Conservation (phyloP, 2,329 filamentous ascomycete species). For the Calonectria ilicicola region DNA sequence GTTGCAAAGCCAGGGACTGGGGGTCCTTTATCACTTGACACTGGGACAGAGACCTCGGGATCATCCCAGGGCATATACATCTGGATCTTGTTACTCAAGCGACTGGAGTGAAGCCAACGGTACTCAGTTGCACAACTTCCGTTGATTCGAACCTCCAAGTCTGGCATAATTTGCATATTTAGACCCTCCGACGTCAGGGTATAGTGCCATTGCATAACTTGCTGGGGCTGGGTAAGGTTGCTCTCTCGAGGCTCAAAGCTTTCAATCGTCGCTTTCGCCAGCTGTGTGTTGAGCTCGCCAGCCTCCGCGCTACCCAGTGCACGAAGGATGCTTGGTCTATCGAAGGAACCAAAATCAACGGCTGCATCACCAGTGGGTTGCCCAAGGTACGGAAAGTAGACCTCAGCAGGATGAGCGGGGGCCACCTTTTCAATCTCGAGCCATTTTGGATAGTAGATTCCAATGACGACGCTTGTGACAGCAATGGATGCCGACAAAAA, state of each 20-base stretch:
- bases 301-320: not conserved
- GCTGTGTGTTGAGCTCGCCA: not conserved
- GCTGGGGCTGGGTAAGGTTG: not conserved
- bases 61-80: not conserved
- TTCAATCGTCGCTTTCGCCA: not conserved
- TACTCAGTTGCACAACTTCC: not conserved
- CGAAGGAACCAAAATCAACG: not conserved
- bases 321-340: not conserved
- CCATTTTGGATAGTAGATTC: not conserved
- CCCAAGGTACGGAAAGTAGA: not conserved
- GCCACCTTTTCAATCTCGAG: not conserved
- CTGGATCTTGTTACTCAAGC: not conserved
- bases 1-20: not conserved
- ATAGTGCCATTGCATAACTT: not conserved
- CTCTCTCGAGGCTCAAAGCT: not conserved
- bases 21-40: not conserved
- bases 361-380: not conserved
- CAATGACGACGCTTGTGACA: not conserved
- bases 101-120: not conserved
- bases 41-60: not conserved
- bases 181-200: not conserved
- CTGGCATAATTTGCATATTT: not conserved
- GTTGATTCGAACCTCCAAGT: not conserved
- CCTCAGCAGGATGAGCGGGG: not conserved
- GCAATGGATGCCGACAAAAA: not conserved